phyloP scores from a whole-genome alignment of 2,329 filamentous ascomycete species.

The Colletotrichum sojae region DNA sequence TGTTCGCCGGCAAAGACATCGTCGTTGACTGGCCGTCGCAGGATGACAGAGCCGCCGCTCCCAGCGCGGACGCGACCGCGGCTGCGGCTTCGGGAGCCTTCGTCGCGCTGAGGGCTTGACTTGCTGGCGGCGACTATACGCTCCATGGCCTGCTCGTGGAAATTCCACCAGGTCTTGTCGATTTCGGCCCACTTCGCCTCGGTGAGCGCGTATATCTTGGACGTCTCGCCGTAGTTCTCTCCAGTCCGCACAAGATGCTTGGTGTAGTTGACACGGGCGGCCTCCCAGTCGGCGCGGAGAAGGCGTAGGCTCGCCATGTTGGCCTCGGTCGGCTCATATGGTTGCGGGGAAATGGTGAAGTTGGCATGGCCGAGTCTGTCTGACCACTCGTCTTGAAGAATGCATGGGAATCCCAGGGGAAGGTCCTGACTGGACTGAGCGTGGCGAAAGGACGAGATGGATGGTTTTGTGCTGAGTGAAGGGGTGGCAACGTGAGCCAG shows the following conservation, averaged over 20 bases:
- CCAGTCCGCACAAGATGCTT: constrained; percentile 90
- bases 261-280: constrained; percentile 87
- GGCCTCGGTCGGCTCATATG: constrained; percentile 77
- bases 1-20: constrained; percentile 59
- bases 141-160: constrained; percentile 76
- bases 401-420: constrained; percentile 71
- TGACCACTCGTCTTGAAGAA: constrained; percentile 84
- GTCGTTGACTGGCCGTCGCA: constrained; percentile 51
- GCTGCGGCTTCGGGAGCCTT: constrained; percentile 55
- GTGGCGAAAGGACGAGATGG: constrained; percentile 72
- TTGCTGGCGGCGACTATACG: constrained; percentile 60
- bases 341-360: constrained; percentile 87
- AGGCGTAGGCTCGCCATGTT: constrained; percentile 71
- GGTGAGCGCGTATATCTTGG: constrained; percentile 88
- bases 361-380: constrained; percentile 91
- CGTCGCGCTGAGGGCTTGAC: constrained; percentile 48
- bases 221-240: constrained; percentile 92
- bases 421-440: constrained; percentile 54
- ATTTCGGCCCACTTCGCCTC: constrained; percentile 91
- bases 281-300: constrained; percentile 85
- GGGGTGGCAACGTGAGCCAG: constrained; percentile 70
- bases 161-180: constrained; percentile 80
- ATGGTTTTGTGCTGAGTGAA: constrained; percentile 75
- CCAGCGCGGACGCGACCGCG: constrained; percentile 57
- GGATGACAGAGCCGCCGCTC: constrained; percentile 54